Evolutionary conservation across 768 basidiomycete species (phyloP).

Genomic region (Podaxis mareebaensis): DNA sequence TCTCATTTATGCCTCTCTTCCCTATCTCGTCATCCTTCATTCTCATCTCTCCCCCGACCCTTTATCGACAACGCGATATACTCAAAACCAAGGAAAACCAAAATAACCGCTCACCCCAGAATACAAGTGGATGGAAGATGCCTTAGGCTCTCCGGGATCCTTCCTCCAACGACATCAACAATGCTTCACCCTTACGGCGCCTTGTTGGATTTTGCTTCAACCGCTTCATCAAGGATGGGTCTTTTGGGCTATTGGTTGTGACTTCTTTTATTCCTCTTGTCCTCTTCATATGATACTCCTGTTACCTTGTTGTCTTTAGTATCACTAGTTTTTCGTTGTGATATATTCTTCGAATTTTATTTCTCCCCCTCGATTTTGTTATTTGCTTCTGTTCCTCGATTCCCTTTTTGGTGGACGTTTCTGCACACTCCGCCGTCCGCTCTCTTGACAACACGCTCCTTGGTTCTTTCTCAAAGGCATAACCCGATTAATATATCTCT

Average conservation of each 20-base stretch:
- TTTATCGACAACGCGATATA: constrained; percentile 30
- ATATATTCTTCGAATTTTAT: constrained; percentile 22
- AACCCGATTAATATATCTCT: constrained; percentile 10
- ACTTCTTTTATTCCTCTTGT: constrained; percentile 39
- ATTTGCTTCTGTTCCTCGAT: constrained; percentile 15
- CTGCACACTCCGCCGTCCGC: constrained; percentile 6
- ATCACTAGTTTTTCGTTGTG: constrained; percentile 25
- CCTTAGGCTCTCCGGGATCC: constrained; percentile 45
- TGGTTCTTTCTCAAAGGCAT: constrained; percentile 10
- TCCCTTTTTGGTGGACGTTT: constrained; percentile 10
- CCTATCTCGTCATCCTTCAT: constrained; percentile 18
- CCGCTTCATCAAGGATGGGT: constrained; percentile 24
- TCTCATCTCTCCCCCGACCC: constrained; percentile 22
- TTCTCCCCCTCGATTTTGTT: constrained; percentile 22
- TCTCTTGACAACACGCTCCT: constrained; percentile 15
- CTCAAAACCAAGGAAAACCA: constrained; percentile 32
- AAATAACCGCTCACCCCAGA: constrained; percentile 21
- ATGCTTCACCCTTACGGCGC: constrained; percentile 17
- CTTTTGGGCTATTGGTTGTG: constrained; percentile 68
- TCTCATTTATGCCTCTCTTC: constrained; percentile 21
- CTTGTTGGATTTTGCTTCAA: constrained; percentile 9
- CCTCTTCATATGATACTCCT: constrained; percentile 27
- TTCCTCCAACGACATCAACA: constrained; percentile 19
- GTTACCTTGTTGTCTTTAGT: constrained; percentile 37
- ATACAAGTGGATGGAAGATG: constrained; percentile 44